phyloP scores from a whole-genome alignment of 495 filamentous ascomycete species.

The Achaetomiella virescens region DNA sequence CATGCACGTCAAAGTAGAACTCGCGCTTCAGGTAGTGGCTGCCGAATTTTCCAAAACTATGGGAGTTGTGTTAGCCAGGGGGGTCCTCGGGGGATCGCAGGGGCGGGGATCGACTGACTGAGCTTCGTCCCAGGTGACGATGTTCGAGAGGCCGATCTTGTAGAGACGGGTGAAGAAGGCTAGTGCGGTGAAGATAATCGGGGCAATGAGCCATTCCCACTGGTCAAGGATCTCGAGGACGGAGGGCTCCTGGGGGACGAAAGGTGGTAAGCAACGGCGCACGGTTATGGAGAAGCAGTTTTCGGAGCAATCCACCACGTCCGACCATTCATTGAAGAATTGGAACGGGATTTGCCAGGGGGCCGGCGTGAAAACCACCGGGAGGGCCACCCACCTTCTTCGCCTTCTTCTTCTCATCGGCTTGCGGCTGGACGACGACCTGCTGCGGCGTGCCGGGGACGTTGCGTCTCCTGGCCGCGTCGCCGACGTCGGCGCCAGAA shows the following conservation, averaged over 20 bases:
- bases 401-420: slow-evolving; percentile 61
- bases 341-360: slow-evolving; percentile 11
- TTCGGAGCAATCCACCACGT: no score
- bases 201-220: slow-evolving; percentile 83
- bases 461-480: slow-evolving; percentile 71
- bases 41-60: slow-evolving; percentile 96
- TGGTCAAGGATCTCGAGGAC: slow-evolving; percentile 60
- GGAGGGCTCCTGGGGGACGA: no score
- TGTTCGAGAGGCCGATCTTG: slow-evolving; percentile 89
- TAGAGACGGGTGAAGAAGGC: slow-evolving; percentile 93
- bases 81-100: slow-evolving; percentile 7
- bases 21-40: slow-evolving; percentile 98
- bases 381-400: slow-evolving; percentile 48
- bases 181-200: slow-evolving; percentile 78
- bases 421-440: slow-evolving; percentile 32
- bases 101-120: slow-evolving; percentile 60
- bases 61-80: slow-evolving; percentile 24
- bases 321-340: no score
- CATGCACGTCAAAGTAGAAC: slow-evolving; percentile 93
- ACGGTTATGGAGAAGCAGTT: no score
- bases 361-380: no score
- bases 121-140: slow-evolving; percentile 98
- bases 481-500: slow-evolving; percentile 60
- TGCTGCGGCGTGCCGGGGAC: slow-evolving; percentile 47
- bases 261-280: no score